A percentile compares a stretch with the other conserved stretches of the same genome.
These are phyloP conservation scores for Apiosordaria backusii DNA, from an alignment of 495 filamentous ascomycete species.

Conservation along the genomic window DNA sequence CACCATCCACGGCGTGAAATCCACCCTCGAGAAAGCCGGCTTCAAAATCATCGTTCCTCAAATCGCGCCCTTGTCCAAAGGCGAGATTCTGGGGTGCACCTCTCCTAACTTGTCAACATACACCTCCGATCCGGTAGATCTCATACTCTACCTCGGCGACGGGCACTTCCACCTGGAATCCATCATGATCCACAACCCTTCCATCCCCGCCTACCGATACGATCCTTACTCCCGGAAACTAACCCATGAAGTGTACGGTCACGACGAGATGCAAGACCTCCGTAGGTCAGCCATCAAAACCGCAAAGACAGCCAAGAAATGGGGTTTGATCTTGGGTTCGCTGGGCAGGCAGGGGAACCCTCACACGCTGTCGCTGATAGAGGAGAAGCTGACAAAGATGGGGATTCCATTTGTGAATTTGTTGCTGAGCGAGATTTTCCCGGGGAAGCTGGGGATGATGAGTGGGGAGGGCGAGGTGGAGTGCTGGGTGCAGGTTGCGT, in stretches of 20 bases:
- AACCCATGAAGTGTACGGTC: conserved; percentile 84
- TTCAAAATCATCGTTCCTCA: conserved; percentile 85
- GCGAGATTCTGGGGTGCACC: conserved; percentile 95
- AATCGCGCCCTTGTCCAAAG: conserved; percentile 85
- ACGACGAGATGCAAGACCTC: conserved; percentile 80
- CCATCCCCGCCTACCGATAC: conserved; percentile 87
- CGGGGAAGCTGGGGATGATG: conserved; percentile 90
- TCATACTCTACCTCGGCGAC: conserved; percentile 91
- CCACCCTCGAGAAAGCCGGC: conserved; percentile 72
- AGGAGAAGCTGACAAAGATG: conserved; percentile 61
- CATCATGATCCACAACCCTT: conserved; percentile 97
- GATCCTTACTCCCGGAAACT: conserved; percentile 93
- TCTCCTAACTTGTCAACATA: conserved; percentile 64
- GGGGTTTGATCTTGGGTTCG: conserved; percentile 91
- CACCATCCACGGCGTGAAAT: conserved; percentile 78
- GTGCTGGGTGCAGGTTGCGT: conserved; percentile 97
- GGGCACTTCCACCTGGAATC: conserved; percentile 96
- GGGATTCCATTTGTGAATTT: conserved; percentile 78
- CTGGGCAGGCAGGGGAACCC: conserved; percentile 94
- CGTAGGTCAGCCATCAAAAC: conserved; percentile 70
- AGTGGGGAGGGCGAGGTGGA: conserved; percentile 90
- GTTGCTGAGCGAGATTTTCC: conserved; percentile 90
- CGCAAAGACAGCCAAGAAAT: conserved; percentile 74
- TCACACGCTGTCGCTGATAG: conserved; percentile 82
- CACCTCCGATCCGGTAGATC: conserved; percentile 55